Base-by-base conservation (phyloP, 2,329 filamentous ascomycete genomes). In the Sarocladium strictum region DNA sequence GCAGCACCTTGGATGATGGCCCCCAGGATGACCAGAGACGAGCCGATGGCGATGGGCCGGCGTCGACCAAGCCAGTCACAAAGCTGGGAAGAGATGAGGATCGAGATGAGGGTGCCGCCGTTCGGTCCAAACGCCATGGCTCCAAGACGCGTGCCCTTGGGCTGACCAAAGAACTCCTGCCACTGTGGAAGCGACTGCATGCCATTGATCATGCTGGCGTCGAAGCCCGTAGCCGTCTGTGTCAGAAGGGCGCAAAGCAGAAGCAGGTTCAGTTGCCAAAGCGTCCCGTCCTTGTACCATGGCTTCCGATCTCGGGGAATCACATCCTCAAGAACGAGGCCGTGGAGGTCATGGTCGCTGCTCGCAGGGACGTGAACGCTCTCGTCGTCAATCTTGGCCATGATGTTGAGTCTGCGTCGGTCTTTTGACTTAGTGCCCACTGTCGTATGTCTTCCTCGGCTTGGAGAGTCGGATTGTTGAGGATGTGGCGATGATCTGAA, bases 121-220 rank as follows among this genome's bases (percentile, higher is more conserved):
- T 37, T 58, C 12, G 54, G 32, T n/a, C 56, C 58, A 49, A 64
- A 64, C 0, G 62, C 63, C 61, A 68, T 66, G 6, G 65, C 64
- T 0, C 66, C 66, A 1, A 68, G 66, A 15, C 64, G 60, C 0
- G 63, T 58, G 10, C 65, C 65, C 14, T 58, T 61, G 0, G 65
- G 65, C 17, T 64, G 29, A 0, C 62, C 64, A 23, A 68, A 68
- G 53, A 58, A 67, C 3, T 58, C 41, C 19, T 63, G 58, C 67
- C 67, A 69, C 35, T 67, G 61, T 0, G 61, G 62, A 2, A 69
- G 58, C 0, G 67, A 64, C 32, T 69, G 67, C 35, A 67, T 62
- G 26, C 67, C 66, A 43, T 69, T 69, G 2, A 69, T 58, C 64
- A 68, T 67, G 17, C 61, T 64, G 2, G 57, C 59, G 26, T 71